Evolutionary conservation across 352 stramenopile species (phyloP).

Genomic region (Albugo laibachii): DNA sequence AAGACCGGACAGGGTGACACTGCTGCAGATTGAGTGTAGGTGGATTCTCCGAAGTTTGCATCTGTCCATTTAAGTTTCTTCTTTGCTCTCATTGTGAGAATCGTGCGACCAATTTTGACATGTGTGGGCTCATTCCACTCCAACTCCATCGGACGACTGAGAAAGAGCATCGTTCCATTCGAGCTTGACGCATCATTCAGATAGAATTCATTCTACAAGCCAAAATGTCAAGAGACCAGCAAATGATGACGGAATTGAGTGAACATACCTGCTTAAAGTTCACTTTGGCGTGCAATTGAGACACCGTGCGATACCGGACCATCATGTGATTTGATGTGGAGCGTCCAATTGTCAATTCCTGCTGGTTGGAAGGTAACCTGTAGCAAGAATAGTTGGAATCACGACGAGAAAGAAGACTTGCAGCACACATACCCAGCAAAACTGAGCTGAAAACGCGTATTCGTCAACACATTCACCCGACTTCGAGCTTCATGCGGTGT

Average conservation of each 20-base stretch:
- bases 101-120: slow-evolving; percentile 71
- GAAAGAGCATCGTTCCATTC: slow-evolving; percentile 75
- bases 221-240: not conserved
- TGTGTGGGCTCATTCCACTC: slow-evolving; percentile 70
- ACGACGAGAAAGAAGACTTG: not conserved
- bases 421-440: slow-evolving; percentile 62
- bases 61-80: slow-evolving; percentile 56
- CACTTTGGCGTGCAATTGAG: slow-evolving; percentile 63
- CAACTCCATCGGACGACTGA: slow-evolving; percentile 55
- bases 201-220: slow-evolving; percentile 43
- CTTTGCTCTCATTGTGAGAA: slow-evolving; percentile 67
- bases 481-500: slow-evolving; percentile 77
- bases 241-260: not conserved
- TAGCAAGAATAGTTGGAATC: not conserved
- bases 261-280: slow-evolving; percentile 59
- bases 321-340: slow-evolving; percentile 77
- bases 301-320: slow-evolving; percentile 68
- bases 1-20: no score
- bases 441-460: slow-evolving; percentile 83
- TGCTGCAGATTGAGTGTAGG: no score
- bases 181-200: slow-evolving; percentile 53
- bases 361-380: slow-evolving; percentile 43
- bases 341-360: slow-evolving; percentile 53
- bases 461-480: slow-evolving; percentile 67
- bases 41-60: no score